These are phyloP conservation scores for Nicotiana attenuata DNA, from an alignment of 257 asterid genomes.

Conservation along the genomic window DNA sequence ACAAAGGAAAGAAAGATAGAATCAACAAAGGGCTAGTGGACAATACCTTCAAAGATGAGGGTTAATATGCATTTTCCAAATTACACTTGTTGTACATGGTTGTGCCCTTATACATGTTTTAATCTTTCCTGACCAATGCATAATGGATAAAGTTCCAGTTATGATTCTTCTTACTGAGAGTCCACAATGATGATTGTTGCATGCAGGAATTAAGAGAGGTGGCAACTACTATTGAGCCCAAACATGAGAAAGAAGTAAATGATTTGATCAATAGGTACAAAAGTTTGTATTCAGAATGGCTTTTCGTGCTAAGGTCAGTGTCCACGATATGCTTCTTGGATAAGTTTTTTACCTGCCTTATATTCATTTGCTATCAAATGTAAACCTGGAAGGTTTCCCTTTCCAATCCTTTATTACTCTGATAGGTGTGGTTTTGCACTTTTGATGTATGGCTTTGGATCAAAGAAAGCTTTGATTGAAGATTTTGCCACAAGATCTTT, in stretches of 20 bases:
- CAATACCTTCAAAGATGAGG: not conserved
- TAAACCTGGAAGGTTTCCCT: not conserved
- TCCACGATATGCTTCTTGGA: not conserved
- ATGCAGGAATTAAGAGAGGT: constrained; percentile 75
- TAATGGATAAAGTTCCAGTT: no score
- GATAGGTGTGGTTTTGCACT: constrained; percentile 80
- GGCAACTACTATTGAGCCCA: constrained; percentile 55
- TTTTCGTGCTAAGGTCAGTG: constrained; percentile 43
- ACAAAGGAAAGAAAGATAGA: not conserved
- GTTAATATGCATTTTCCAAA: not conserved
- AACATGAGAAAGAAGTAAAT: constrained; percentile 71
- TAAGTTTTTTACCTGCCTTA: not conserved
- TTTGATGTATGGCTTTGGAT: constrained; percentile 93
- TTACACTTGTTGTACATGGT: not conserved
- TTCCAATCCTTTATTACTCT: not conserved
- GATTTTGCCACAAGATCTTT: constrained; percentile 76
- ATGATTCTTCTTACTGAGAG: no score
- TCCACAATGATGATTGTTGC: not conserved
- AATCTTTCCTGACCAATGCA: not conserved
- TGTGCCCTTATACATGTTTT: not conserved
- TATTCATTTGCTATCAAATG: not conserved
- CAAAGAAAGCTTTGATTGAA: constrained; percentile 74
- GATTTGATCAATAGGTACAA: constrained; percentile 48
- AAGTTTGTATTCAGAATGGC: constrained; percentile 62
- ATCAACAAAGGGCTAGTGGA: not conserved